Base-by-base conservation (phyloP, 1,139 yeast genomes). In the Yueomyces sp. region DNA sequence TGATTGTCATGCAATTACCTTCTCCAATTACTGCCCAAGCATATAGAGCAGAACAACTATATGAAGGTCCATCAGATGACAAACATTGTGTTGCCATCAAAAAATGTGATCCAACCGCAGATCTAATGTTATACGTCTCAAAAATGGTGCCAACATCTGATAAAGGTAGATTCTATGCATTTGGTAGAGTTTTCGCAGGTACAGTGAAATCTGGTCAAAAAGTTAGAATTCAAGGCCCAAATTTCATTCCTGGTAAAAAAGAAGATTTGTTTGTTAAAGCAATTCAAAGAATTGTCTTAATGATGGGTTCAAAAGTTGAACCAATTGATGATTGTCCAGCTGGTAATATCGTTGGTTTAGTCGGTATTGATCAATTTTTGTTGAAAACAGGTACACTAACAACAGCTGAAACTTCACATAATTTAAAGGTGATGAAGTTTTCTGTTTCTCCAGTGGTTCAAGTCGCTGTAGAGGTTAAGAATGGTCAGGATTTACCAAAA, bases 101-200 rank as follows among this genome's bases (percentile, higher is more conserved):
- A 77, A 82, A 83, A 81, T 91, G 98, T 83, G 97, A 91, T 76
- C 96, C 98, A 67, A 83, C 73, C 66, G 95, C 94, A 62, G 97
- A 91, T 68, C 83, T 91, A 69, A 91, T 91, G 98, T 79, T 91
- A 70, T 91, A 91, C 86, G 91, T 91, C 67, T 91, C 98, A 75
- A 91, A 91, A 95, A 91, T 91, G 98, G 97, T 91, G 63, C 98
- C 98, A 73, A 91, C 98, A 68, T 89, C 97, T 63, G 98, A 91
- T 74, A 91, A 89, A 81, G 98, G 98, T 81, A 89, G 98, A 79
- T 91, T 91, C 95, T 91, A 87, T 82, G 98, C 98, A 67, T 91
- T 91, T 77, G 98, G 98, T 73, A 93, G 98, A 81, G 97, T 91
- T 70, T 91, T 91, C 78, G 84, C 97, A 63, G 98, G 98, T 87